A percentile compares a stretch with the other conserved stretches of the same genome.
Conservation (phyloP, 768 basidiomycete genomes). For the Lactarius evosmus region DNA sequence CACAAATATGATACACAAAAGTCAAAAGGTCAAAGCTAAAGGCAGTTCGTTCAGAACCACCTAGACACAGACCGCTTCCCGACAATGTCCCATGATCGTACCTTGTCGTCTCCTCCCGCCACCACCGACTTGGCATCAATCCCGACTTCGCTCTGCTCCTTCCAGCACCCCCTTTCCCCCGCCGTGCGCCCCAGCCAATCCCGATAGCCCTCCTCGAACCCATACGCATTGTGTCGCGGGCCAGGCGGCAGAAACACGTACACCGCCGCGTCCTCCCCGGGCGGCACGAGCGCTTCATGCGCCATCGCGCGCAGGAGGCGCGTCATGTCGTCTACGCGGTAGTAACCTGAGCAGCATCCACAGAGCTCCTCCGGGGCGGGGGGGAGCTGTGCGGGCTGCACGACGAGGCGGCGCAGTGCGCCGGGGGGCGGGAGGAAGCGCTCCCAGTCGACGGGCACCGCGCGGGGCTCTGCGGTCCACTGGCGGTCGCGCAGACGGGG, state of each 20-base stretch:
- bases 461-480: constrained; percentile 23
- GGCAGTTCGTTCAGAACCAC: constrained; percentile 2
- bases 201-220: constrained; percentile 16
- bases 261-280: neutral
- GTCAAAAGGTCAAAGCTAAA: neutral
- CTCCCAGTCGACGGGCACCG: constrained; percentile 22
- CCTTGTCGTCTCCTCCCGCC: neutral
- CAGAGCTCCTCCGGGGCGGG: constrained; percentile 22
- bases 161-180: constrained; percentile 20
- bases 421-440: constrained; percentile 14
- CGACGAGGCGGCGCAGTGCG: constrained; percentile 15
- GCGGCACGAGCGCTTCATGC: constrained; percentile 3
- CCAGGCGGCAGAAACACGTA: constrained; percentile 26
- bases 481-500: constrained; percentile 10
- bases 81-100: constrained; percentile 7
- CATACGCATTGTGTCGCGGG: constrained; percentile 17
- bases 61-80: constrained; percentile 18
- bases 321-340: constrained; percentile 25
- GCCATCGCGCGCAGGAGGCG: constrained; percentile 26
- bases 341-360: constrained; percentile 28
- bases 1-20: too few relatives aligned
- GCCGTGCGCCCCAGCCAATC: constrained; percentile 18
- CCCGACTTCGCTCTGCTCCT: constrained; percentile 10
- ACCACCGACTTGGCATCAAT: constrained; percentile 9
- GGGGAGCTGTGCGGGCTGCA: constrained; percentile 23